phyloP scores from a whole-genome alignment of 1,284 basidiomycete genomes.

The Athelia psychrophila region DNA sequence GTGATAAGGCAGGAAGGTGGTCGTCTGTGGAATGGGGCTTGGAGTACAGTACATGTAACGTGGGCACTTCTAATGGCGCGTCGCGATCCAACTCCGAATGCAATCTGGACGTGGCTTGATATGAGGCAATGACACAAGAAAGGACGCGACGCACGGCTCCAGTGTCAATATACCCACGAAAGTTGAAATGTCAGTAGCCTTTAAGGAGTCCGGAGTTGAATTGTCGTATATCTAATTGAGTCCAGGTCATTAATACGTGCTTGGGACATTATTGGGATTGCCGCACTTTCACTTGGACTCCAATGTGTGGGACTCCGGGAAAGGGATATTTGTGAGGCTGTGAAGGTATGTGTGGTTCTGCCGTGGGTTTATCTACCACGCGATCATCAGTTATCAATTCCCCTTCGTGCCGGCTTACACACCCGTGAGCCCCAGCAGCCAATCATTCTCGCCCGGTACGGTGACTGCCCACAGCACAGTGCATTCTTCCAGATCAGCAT shows the following conservation, averaged over 20 bases:
- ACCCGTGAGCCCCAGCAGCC: conserved; percentile 38
- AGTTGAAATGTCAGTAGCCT: conserved; percentile 55
- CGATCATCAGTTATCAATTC: background rate
- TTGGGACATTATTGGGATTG: background rate
- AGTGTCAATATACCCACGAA: conserved; percentile 70
- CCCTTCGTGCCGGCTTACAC: conserved; percentile 20
- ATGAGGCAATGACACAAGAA: conserved; percentile 1
- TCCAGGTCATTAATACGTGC: background rate
- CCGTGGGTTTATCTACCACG: background rate
- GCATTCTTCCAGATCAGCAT: conserved; percentile 56
- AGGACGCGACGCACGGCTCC: conserved; percentile 50
- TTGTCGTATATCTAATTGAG: conserved; percentile 53
- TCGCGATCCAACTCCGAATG: conserved; percentile 33
- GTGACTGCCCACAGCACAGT: conserved; percentile 66
- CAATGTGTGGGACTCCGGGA: conserved; percentile 50
- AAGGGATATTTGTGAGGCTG: conserved; percentile 65
- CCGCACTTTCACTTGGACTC: conserved; percentile 67
- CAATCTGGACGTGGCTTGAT: conserved; percentile 22
- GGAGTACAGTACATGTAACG: conserved; percentile 66
- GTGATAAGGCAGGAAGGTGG: conserved; percentile 35
- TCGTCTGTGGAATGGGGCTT: conserved; percentile 33
- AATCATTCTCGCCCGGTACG: conserved; percentile 61
- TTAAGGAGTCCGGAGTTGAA: conserved; percentile 38
- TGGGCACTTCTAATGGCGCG: conserved; percentile 44
- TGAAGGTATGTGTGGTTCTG: conserved; percentile 19